These are phyloP conservation scores for Trichoderma lentiforme DNA, from an alignment of 2,329 filamentous ascomycete species.

Conservation along the genomic window DNA sequence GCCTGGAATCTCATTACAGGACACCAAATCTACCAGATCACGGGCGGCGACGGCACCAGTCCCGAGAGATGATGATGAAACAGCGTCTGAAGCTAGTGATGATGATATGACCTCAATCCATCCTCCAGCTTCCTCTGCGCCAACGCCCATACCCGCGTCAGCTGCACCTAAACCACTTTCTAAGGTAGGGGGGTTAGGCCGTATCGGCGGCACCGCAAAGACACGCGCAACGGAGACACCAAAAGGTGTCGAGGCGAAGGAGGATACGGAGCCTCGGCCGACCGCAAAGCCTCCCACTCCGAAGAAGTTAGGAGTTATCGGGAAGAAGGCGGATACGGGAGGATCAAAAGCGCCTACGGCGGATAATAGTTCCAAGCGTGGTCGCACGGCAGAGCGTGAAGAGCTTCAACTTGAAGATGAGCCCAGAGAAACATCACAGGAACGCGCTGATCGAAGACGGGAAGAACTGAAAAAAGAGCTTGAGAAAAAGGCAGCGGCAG, in stretches of 20 bases:
- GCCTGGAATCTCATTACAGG: slow-evolving; percentile 21
- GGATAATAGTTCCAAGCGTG: neutral
- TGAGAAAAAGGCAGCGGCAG: slow-evolving; percentile 46
- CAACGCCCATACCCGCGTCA: slow-evolving; percentile 14
- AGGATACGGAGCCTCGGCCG: slow-evolving; percentile 14
- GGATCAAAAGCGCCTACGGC: neutral
- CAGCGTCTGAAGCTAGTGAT: slow-evolving; percentile 42
- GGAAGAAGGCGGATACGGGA: slow-evolving; percentile 26
- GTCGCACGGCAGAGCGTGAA: slow-evolving; percentile 12
- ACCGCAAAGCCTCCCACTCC: slow-evolving; percentile 17
- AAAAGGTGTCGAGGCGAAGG: slow-evolving; percentile 6
- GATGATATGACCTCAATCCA: slow-evolving; percentile 28
- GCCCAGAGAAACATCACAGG: slow-evolving; percentile 42
- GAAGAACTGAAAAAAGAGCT: slow-evolving; percentile 51
- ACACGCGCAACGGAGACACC: slow-evolving; percentile 16
- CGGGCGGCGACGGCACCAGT: slow-evolving; percentile 7
- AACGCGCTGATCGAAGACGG: slow-evolving; percentile 48
- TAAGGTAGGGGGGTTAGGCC: slow-evolving; percentile 38
- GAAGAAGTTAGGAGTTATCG: slow-evolving; percentile 36
- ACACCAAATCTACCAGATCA: slow-evolving; percentile 15
- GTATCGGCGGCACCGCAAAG: slow-evolving; percentile 39
- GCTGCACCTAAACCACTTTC: slow-evolving; percentile 23
- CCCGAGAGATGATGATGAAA: slow-evolving; percentile 35
- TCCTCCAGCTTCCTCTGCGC: slow-evolving; percentile 21
- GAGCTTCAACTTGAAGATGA: slow-evolving; percentile 29